Evolutionary conservation across 2,329 filamentous ascomycete species (phyloP), one percentile per base, ranked within the genome.

Genomic region (Colletotrichum brevisporum): DNA sequence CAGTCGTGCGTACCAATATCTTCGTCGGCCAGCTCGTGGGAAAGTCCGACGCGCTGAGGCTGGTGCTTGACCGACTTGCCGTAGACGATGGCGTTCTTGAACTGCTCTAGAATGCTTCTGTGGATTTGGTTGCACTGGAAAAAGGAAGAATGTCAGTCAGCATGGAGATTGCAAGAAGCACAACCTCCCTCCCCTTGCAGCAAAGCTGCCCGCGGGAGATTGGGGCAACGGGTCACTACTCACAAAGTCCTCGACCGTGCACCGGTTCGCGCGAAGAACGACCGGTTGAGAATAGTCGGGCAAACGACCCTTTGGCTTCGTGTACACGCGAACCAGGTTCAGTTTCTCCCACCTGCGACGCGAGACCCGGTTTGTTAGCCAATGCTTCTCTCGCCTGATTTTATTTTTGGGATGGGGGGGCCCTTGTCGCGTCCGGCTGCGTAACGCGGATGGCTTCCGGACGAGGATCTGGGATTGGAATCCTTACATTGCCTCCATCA

Each of bases 61-160:
- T 98, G 96, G 84, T 99, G 96, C 87, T 98, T 98, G 74, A 98
- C 95, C 64, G 95, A 98, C 80, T 95, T 96, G 74, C 96, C 96
- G 81, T 98, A 99, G 50, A 99, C 96, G 78, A 99, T 92, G 63
- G 96, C 96, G 71, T 91, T 90, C 83, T 95, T 97, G 87, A 99
- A 99, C 75, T 97, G 92, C 75, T 99, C 96, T 65, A 96, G 88
- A 78, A 99, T 98, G 65, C 90, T 97, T 80, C 96, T 94, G 83
- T 99, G 96, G 79, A 99, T 99, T 74, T 94, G 89, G 83, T 98
- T 97, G 83, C 96, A 99, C 94, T 97, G 77, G 63, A 24, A 10
- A 15, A 21, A 12, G 47, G 9, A 21, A 6, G 6, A 50, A 18
- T 50, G n/a, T 50, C 45, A 47, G 5, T 24, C 18, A 26, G 47